Conservation (phyloP, 2,329 filamentous ascomycete genomes). For the Aspergillus texensis region DNA sequence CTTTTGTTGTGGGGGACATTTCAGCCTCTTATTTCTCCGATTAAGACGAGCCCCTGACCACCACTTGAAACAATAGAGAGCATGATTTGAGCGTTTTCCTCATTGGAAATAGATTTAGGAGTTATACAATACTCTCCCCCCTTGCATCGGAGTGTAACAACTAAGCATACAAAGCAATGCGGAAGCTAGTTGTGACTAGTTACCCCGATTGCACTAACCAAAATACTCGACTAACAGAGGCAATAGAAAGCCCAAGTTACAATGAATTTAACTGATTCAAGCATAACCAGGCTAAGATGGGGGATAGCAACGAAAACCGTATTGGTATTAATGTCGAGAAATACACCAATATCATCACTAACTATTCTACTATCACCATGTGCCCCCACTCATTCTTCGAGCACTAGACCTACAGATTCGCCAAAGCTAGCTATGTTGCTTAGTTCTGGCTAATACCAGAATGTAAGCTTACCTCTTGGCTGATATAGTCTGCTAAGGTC, state of each 20-base stretch:
- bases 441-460: background rate
- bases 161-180: background rate
- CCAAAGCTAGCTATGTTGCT: background rate
- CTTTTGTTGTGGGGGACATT: slow-evolving; percentile 15
- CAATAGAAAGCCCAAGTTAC: background rate
- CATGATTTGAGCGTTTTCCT: background rate
- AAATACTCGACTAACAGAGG: background rate
- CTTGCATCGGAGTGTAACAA: background rate
- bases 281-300: background rate
- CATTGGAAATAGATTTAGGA: background rate
- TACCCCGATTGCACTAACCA: background rate
- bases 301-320: background rate
- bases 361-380: background rate
- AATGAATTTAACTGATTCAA: background rate
- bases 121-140: background rate
- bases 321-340: background rate
- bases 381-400: background rate
- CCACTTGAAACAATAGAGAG: background rate
- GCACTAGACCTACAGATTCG: background rate
- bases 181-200: background rate
- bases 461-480: slow-evolving; percentile 13
- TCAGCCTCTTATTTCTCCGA: slow-evolving; percentile 1
- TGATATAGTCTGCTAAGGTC: slow-evolving; percentile 47
- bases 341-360: background rate
- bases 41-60: background rate